Evolutionary conservation across 2,329 filamentous ascomycete species (phyloP).

Genomic region (Trichophyton equinum): DNA sequence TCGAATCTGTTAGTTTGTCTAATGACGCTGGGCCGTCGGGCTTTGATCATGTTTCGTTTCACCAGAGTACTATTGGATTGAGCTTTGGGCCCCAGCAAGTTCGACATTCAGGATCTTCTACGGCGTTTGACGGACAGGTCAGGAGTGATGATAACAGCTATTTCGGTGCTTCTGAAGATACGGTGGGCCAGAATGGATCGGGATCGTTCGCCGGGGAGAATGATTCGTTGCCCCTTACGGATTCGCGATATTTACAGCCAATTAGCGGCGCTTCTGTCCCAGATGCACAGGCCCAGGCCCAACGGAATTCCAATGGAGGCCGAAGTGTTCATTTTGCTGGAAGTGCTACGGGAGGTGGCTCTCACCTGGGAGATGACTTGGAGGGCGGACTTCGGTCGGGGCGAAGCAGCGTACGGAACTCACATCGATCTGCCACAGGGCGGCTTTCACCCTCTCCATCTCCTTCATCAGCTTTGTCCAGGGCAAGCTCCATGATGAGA

Average conservation of each 20-base stretch:
- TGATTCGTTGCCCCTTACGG: constrained; percentile 49
- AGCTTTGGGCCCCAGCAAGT: not conserved
- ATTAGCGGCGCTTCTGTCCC: constrained; percentile 40
- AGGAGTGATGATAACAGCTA: not conserved
- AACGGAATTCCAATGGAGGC: constrained; percentile 18
- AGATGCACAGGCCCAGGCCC: constrained; percentile 35
- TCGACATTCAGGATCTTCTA: not conserved
- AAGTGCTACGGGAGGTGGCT: constrained; percentile 25
- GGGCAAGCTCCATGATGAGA: constrained; percentile 63
- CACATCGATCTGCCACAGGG: constrained; percentile 24
- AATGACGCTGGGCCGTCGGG: constrained; percentile 15
- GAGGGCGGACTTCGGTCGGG: constrained; percentile 45
- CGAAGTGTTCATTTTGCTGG: constrained; percentile 44
- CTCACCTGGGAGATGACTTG: constrained; percentile 49
- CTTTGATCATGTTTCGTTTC: not conserved
- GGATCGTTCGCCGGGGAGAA: constrained; percentile 41
- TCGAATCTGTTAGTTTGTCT: constrained; percentile 14
- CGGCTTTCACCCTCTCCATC: constrained; percentile 47
- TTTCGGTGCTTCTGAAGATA: not conserved
- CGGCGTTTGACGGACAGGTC: not conserved
- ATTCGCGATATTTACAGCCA: constrained; percentile 43
- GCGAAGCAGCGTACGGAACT: constrained; percentile 10
- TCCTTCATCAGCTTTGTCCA: constrained; percentile 48
- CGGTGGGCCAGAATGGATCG: constrained; percentile 19
- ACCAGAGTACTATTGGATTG: constrained; percentile 7